Percentiles rank a stretch among this genome's conserved stretches.
Conservation (phyloP, 164 flowering plant species). For the Brasenia schreberi region DNA sequence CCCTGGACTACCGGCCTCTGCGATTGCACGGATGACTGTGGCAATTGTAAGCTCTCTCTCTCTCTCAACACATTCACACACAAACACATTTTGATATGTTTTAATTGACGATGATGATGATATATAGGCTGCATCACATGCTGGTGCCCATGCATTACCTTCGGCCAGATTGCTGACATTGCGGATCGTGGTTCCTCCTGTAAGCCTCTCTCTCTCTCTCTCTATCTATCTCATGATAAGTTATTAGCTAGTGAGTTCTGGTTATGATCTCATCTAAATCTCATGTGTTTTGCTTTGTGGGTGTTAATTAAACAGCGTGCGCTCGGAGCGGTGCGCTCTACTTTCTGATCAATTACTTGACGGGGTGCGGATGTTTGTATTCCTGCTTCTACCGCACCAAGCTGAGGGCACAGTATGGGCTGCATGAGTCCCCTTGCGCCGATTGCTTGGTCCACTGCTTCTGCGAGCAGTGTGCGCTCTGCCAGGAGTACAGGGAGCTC, state of each 20-base stretch:
- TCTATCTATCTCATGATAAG: not conserved
- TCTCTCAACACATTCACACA: no score
- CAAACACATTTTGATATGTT: no score
- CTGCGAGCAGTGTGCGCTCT: conserved; percentile 40
- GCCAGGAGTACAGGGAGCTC: conserved; percentile 50
- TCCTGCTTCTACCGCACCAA: conserved; percentile 43
- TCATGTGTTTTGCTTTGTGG: not conserved
- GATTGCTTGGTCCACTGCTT: conserved; percentile 39
- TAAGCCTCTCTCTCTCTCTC: not conserved
- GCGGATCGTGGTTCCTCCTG: not conserved
- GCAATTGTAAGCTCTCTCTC: not conserved
- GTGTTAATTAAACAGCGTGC: conserved; percentile 22
- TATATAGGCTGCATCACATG: not conserved
- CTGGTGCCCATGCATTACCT: conserved; percentile 5
- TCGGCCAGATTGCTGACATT: conserved; percentile 3
- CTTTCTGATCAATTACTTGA: conserved; percentile 18
- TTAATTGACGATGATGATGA: not conserved
- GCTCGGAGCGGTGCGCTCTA: conserved; percentile 30
- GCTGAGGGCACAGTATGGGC: conserved; percentile 27
- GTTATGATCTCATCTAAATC: no score
- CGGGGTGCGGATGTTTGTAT: conserved; percentile 34
- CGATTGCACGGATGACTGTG: not conserved
- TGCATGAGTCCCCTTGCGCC: conserved; percentile 26
- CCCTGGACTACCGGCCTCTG: not conserved
- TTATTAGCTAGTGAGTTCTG: no score